Evolutionary conservation across 2,329 filamentous ascomycete species (phyloP).

Genomic region (Sclerotinia trifoliorum): DNA sequence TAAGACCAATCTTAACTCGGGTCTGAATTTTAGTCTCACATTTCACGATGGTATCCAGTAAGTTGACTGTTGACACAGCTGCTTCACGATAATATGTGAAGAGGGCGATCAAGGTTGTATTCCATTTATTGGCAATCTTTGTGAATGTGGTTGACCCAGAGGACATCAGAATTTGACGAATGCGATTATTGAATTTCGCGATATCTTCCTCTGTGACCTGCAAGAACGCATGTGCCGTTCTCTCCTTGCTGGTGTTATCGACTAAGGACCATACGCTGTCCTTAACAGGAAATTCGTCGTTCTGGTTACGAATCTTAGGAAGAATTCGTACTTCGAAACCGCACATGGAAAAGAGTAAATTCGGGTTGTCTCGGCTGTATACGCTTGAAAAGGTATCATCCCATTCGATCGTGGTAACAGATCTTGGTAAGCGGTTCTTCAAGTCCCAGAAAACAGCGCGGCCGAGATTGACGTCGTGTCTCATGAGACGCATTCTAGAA

Average conservation of each 20-base stretch:
- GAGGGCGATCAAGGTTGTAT: conserved; percentile 91
- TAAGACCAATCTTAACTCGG: conserved; percentile 95
- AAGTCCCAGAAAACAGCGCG: conserved; percentile 98
- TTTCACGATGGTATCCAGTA: conserved; percentile 97
- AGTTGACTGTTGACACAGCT: conserved; percentile 88
- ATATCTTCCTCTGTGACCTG: conserved; percentile 98
- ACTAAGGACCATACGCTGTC: conserved; percentile 98
- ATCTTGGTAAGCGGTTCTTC: conserved; percentile 92
- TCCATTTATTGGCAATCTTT: conserved; percentile 99
- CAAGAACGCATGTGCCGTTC: conserved; percentile 94
- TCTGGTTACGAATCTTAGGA: conserved; percentile 91
- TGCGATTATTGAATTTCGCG: conserved; percentile 98
- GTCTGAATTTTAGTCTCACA: conserved; percentile 99
- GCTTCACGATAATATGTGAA: conserved; percentile 99
- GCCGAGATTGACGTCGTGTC: conserved; percentile 96
- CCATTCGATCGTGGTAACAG: conserved; percentile 97
- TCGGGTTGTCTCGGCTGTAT: conserved; percentile 97
- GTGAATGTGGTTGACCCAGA: conserved; percentile 99
- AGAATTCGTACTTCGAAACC: conserved; percentile 96
- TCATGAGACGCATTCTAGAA: conserved; percentile 96
- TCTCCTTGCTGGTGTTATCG: conserved; percentile 93
- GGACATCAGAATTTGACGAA: conserved; percentile 97
- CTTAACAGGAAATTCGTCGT: conserved; percentile 95
- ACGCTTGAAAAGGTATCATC: conserved; percentile 98
- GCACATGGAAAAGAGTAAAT: conserved; percentile 94